Evolutionary conservation across 306 rosid species (phyloP).

Genomic region (Sesbania bispinosa): DNA sequence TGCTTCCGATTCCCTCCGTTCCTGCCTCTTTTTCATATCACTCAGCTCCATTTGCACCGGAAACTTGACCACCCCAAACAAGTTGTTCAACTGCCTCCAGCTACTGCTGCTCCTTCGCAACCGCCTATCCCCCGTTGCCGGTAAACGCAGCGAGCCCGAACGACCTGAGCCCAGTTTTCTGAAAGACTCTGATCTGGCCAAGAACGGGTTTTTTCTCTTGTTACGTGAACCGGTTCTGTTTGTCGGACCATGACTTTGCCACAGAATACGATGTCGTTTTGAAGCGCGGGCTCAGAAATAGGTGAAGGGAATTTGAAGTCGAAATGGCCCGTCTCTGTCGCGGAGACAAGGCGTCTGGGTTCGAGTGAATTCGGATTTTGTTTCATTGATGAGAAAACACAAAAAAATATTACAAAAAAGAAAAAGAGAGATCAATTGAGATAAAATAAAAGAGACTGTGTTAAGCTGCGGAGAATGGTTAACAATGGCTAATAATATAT

Average conservation of each 20-base stretch:
- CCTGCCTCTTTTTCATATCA: slow-evolving; percentile 24
- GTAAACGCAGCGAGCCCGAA: background rate
- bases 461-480: too few relatives aligned
- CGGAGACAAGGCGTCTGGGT: background rate
- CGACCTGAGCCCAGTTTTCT: background rate
- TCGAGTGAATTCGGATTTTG: too few relatives aligned
- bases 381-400: too few relatives aligned
- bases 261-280: slow-evolving; percentile 16
- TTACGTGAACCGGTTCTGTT: too few relatives aligned
- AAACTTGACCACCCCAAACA: slow-evolving; percentile 22
- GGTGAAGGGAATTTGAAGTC: background rate
- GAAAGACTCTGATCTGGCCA: background rate
- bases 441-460: too few relatives aligned
- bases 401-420: too few relatives aligned
- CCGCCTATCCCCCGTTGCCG: background rate
- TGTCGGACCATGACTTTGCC: background rate
- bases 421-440: too few relatives aligned
- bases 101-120: background rate
- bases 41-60: slow-evolving; percentile 30
- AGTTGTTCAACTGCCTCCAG: background rate
- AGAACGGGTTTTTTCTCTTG: background rate
- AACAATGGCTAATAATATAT: too few relatives aligned
- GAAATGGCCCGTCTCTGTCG: too few relatives aligned
- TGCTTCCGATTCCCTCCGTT: background rate
- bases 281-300: background rate